Evolutionary conservation across 495 filamentous ascomycete genomes (phyloP), one percentile per base, ranked within the genome.

Genomic region (Podospora tetraspora): DNA sequence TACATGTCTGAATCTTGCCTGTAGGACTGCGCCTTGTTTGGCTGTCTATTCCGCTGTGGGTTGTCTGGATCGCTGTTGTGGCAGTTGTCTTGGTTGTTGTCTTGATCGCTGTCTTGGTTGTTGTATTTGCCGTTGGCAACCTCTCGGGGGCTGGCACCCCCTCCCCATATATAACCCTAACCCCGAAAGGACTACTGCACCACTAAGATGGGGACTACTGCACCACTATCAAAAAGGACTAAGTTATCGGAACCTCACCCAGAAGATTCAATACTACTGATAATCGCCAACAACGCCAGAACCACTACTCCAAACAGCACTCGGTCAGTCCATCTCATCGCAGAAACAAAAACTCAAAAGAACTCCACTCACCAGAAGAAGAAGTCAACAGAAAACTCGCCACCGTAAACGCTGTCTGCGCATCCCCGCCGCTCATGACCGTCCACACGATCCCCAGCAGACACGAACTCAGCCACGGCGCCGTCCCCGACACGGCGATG

Each of bases 361-460:
- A 16, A 43, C 1, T 13, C 3, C 0, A 43, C 63, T 59, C n/a
- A 65, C 63, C 22, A 6, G 63, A 65, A 3, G 63, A 65, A 16
- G 63, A 65, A 10, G 63, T 65, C 23, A 65, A 19, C n/a, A 65
- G 22, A 23, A 59, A 59, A 23, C 63, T 65, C 12, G 63, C 63
- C 25, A 65, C 63, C 19, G 63, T 65, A 58, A 65, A 65, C 56
- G 63, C 63, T 19, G 63, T 59, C 25, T 65, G 63, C 9, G 56
- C 37, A 32, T 65, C 63, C 13, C 63, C 63, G 11, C 63, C 63
- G 43, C 43, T 52, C 43, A 25, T 29, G 8, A 56, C 63, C 52
- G 63, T 65, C 63, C 63, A 65, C 10, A 59, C 57, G 3, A 65
- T 13, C 25, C 63, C 63, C 10, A 65, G 21, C 2, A 65, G 25